Conservation (phyloP, 495 filamentous ascomycete genomes). For the Penicillium fimorum region DNA sequence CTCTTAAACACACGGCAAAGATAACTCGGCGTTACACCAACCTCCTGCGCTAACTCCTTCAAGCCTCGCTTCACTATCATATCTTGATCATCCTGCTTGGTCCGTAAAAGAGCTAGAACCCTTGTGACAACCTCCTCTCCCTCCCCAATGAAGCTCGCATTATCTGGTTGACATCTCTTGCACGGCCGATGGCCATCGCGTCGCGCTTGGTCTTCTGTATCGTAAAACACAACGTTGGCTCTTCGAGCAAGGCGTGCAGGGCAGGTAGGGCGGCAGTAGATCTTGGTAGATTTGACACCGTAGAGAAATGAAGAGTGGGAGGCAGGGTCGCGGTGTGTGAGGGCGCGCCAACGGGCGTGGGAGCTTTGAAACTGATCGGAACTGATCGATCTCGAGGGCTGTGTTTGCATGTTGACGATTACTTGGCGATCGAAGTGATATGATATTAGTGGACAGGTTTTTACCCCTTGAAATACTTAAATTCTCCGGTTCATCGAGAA, state of each 20-base stretch:
- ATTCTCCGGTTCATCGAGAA: not conserved
- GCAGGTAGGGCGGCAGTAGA: not conserved
- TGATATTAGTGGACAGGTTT: not conserved
- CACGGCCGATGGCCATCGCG: no score
- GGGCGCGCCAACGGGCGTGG: not conserved
- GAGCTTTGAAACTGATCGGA: not conserved
- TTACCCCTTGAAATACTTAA: not conserved
- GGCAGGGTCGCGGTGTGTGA: not conserved
- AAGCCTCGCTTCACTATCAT: no score
- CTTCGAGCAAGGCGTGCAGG: not conserved
- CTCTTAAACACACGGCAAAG: no score
- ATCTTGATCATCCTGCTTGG: no score
- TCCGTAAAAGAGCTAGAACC: no score
- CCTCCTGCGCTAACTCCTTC: no score
- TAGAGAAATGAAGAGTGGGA: not conserved
- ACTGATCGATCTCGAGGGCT: not conserved
- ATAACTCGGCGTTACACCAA: no score
- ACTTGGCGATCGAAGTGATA: not conserved
- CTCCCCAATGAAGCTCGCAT: no score
- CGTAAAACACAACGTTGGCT: not conserved
- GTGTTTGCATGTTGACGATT: not conserved
- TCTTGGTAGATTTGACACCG: not conserved
- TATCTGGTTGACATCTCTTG: no score
- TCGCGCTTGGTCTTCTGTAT: not conserved
- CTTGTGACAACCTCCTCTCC: no score